Conservation (phyloP, 768 basidiomycete genomes). For the Favolaschia claudopus region DNA sequence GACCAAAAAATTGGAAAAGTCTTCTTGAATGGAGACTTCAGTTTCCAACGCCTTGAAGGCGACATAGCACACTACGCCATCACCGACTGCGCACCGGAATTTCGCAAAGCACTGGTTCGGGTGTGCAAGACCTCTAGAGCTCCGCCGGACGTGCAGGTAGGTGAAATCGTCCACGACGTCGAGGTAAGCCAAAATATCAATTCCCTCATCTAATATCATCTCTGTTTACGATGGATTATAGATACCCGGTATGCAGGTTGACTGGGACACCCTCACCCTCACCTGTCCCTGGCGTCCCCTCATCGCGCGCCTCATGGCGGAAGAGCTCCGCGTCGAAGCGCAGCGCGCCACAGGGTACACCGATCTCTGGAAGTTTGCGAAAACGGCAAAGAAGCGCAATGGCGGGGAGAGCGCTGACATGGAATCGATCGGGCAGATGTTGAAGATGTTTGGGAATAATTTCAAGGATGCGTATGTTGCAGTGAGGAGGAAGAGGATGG, state of each 20-base stretch:
- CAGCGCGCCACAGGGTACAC: neutral
- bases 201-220: neutral
- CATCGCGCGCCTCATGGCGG: slow-evolving; percentile 15
- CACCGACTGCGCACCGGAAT: slow-evolving; percentile 2
- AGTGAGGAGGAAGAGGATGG: slow-evolving; percentile 8
- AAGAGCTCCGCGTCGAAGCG: slow-evolving; percentile 18
- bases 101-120: neutral
- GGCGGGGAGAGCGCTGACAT: neutral
- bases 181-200: neutral
- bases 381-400: slow-evolving; percentile 1
- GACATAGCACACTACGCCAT: slow-evolving; percentile 2
- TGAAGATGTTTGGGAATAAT: neutral
- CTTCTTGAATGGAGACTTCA: slow-evolving; percentile 3
- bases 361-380: neutral
- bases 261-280: slow-evolving; percentile 23
- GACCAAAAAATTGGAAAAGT: neutral
- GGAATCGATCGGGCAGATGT: neutral
- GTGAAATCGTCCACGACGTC: slow-evolving; percentile 20
- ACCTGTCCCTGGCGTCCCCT: slow-evolving; percentile 21
- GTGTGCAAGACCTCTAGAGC: slow-evolving; percentile 3
- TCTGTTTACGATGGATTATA: neutral
- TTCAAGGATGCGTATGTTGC: neutral
- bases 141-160: slow-evolving; percentile 14
- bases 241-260: slow-evolving; percentile 18
- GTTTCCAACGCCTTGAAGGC: slow-evolving; percentile 10